phyloP scores from a whole-genome alignment of 2,329 filamentous ascomycete genomes.

The Fonsecaea monophora region DNA sequence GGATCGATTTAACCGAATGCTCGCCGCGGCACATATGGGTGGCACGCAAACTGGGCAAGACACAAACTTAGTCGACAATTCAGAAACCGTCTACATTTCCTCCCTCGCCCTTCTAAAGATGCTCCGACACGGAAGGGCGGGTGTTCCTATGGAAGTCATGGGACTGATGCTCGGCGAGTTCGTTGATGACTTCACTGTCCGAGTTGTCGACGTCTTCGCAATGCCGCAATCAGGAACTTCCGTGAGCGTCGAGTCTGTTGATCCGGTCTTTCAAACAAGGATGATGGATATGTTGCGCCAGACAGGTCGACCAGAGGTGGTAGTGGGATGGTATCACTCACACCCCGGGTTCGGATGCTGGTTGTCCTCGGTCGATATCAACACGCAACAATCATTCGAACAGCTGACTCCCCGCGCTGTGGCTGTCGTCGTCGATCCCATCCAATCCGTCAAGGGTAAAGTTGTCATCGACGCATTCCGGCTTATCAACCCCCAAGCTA shows the following conservation, averaged over 20 bases:
- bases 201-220: constrained; percentile 97
- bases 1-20: constrained; percentile 91
- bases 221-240: constrained; percentile 99
- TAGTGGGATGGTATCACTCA: constrained; percentile 99
- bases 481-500: constrained; percentile 94
- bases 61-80: constrained; percentile 92
- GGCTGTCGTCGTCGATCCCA: constrained; percentile 96
- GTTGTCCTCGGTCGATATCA: constrained; percentile 98
- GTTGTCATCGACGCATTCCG: constrained; percentile 99
- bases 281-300: constrained; percentile 99
- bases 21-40: constrained; percentile 71
- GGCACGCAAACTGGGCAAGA: constrained; percentile 73
- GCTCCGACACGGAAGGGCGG: constrained; percentile 94
- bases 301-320: constrained; percentile 93
- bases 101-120: constrained; percentile 97
- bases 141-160: constrained; percentile 99
- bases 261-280: constrained; percentile 98
- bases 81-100: constrained; percentile 98
- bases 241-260: constrained; percentile 96
- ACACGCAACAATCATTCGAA: constrained; percentile 99
- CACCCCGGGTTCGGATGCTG: constrained; percentile 99
- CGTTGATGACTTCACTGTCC: constrained; percentile 97
- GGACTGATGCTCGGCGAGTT: constrained; percentile 98
- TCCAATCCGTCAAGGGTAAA: constrained; percentile 99
- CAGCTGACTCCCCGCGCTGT: constrained; percentile 96